A percentile compares a stretch with the other conserved stretches of the same genome.
These are phyloP conservation scores for Colletotrichum chlorophyti DNA, from an alignment of 2,329 filamentous ascomycete species.

Conservation along the genomic window DNA sequence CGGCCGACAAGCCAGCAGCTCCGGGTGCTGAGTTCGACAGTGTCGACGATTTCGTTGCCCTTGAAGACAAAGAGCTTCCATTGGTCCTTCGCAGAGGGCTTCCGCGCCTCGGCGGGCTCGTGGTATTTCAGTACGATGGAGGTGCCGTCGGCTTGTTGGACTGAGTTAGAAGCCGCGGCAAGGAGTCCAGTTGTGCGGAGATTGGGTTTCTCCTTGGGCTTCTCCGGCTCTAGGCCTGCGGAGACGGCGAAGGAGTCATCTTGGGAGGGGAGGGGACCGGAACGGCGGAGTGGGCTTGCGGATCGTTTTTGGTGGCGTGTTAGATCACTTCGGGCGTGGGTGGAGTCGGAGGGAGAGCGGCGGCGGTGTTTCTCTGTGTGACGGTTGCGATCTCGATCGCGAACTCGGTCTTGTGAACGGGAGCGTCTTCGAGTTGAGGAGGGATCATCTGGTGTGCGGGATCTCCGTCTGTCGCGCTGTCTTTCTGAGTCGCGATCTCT, in stretches of 20 bases:
- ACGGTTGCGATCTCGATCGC: constrained; percentile 30
- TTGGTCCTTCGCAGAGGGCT: constrained; percentile 76
- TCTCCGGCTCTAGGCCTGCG: constrained; percentile 54
- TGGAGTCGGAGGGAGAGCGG: constrained; percentile 25
- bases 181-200: constrained; percentile 81
- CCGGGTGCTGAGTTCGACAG: constrained; percentile 75
- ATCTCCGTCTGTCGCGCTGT: constrained; percentile 18
- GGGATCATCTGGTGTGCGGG: constrained; percentile 20
- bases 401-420: constrained; percentile 31
- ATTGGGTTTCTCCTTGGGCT: constrained; percentile 87
- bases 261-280: constrained; percentile 66
- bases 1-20: constrained; percentile 93
- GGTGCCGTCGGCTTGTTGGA: constrained; percentile 75
- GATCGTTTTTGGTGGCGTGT: constrained; percentile 35
- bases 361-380: constrained; percentile 30
- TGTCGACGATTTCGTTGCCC: constrained; percentile 79
- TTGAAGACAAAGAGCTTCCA: constrained; percentile 98
- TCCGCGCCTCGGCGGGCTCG: constrained; percentile 91
- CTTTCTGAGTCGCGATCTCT: constrained; percentile 18
- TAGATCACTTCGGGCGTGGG: constrained; percentile 39
- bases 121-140: constrained; percentile 91
- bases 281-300: constrained; percentile 34
- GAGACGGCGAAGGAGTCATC: constrained; percentile 64
- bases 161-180: constrained; percentile 84
- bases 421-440: constrained; percentile 12